Evolutionary conservation across 1,139 yeast genomes (phyloP).

Genomic region (Pichia sp.): DNA sequence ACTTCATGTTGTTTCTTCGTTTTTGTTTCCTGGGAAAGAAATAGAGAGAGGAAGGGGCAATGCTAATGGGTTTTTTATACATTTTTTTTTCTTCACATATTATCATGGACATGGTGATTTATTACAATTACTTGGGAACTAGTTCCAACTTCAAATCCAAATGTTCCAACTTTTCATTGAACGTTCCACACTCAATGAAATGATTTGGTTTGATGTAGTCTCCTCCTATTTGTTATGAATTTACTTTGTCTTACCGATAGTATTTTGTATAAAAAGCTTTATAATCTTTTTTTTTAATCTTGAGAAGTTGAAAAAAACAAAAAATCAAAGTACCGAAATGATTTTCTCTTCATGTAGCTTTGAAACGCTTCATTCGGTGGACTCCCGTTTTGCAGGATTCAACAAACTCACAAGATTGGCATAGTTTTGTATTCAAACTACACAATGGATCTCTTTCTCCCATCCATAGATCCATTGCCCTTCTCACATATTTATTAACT

Average conservation of each 20-base stretch:
- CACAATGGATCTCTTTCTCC: too few species aligned
- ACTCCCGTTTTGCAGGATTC: too few species aligned
- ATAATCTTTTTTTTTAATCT: not conserved
- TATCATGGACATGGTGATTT: not conserved
- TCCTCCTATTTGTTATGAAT: not conserved
- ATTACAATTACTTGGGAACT: not conserved
- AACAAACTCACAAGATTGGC: too few species aligned
- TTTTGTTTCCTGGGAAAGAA: constrained; percentile 9
- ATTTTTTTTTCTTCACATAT: not conserved
- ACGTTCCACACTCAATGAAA: not conserved
- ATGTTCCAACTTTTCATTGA: not conserved
- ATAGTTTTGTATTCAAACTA: too few species aligned
- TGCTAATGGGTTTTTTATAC: constrained; percentile 1
- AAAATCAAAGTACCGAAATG: not conserved
- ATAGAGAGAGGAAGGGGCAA: constrained; percentile 15
- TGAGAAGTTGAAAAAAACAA: not conserved
- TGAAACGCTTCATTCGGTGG: too few species aligned
- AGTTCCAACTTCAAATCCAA: not conserved
- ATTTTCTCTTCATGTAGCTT: not conserved
- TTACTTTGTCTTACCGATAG: not conserved
- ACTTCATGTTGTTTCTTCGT: constrained; percentile 1
- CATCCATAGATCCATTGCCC: too few species aligned
- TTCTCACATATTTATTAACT: too few species aligned
- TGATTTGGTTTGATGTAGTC: not conserved
- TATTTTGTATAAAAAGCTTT: not conserved